Evolutionary conservation across 495 filamentous ascomycete genomes (phyloP), one percentile per base, ranked within the genome.

Genomic region (Penicillium macrosclerotiorum): DNA sequence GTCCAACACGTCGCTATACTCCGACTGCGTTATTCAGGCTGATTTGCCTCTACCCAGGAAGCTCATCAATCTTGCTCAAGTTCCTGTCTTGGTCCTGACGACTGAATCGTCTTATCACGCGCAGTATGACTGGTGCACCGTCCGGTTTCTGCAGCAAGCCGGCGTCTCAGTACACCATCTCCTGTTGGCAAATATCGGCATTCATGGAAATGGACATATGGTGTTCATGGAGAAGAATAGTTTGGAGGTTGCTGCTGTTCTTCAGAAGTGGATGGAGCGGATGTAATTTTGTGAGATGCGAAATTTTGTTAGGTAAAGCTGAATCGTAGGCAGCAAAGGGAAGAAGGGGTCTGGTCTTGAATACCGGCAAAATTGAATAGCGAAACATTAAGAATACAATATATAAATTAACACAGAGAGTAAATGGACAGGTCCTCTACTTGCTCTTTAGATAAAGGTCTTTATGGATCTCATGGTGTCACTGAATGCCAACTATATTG

Each of bases 151-250:
- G 45, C 51, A 67, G 42, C 80, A 86, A 57, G 78, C 76, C 2
- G 80, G 80, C 2, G 72, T 79, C 2, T 20, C 54, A 3, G 65
- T 71, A 5, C 57, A 76, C 39, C 67, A 72, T 42, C 26, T 77
- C 37, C 57, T 76, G 37, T 64, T 83, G 41, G 59, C 50, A 0
- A 60, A 77, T 51, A 37, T 50, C 6, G 72, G 72, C 0, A 74
- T 82, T 19, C 49, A 65, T 24, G 80, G 82, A 2, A 83, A 84
- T 55, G 80, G 74, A 8, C 79, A 83, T 58, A 68, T 83, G 56
- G 64, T 76, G 39, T 80, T 81, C 47, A 59, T 83, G 50, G 80
- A 84, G 65, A 78, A 72, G 67, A 84, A 83, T 41, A 83, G 71
- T 50, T 62, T 75, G 37, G 52, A 63, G 4, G 68, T 80, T 41